phyloP scores from a whole-genome alignment of 768 basidiomycete genomes.

The Phanerodontia chrysosporium region DNA sequence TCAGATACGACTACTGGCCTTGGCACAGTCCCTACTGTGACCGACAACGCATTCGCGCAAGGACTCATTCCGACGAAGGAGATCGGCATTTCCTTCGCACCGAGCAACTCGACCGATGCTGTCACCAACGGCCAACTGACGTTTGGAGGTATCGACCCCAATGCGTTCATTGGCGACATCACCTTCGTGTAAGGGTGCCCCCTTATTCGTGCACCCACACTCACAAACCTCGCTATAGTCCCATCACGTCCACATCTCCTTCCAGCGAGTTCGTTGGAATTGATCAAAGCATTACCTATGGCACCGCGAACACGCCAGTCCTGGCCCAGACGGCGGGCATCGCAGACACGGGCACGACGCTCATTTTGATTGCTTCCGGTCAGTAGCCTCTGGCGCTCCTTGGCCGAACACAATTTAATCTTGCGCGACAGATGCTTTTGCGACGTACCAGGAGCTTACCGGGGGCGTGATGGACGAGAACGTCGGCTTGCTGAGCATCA shows the following conservation, averaged over 20 bases:
- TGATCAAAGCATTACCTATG: slow-evolving; percentile 25
- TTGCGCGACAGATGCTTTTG: slow-evolving; percentile 25
- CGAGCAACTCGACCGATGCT: slow-evolving; percentile 15
- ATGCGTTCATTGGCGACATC: slow-evolving; percentile 4
- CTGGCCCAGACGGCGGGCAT: slow-evolving; percentile 39
- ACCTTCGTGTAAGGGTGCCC: neutral
- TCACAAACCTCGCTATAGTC: slow-evolving; percentile 19
- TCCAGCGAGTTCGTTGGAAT: slow-evolving; percentile 26
- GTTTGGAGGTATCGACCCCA: slow-evolving; percentile 1
- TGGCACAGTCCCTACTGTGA: neutral
- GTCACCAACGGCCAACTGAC: slow-evolving; percentile 3
- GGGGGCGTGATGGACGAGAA: slow-evolving; percentile 27
- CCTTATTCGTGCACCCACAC: neutral
- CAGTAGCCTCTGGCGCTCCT: neutral
- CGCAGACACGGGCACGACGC: slow-evolving; percentile 51
- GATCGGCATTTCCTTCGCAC: slow-evolving; percentile 6
- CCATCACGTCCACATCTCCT: slow-evolving; percentile 21
- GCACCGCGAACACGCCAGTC: slow-evolving; percentile 21
- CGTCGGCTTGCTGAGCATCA: slow-evolving; percentile 29
- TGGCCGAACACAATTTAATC: neutral
- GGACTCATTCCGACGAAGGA: neutral
- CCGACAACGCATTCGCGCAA: slow-evolving; percentile 3
- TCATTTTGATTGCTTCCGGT: slow-evolving; percentile 53
- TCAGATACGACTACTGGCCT: slow-evolving; percentile 27
- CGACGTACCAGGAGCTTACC: slow-evolving; percentile 26